These are phyloP conservation scores for Fusarium acutatum DNA, from an alignment of 2,329 filamentous ascomycete genomes.

Conservation along the genomic window DNA sequence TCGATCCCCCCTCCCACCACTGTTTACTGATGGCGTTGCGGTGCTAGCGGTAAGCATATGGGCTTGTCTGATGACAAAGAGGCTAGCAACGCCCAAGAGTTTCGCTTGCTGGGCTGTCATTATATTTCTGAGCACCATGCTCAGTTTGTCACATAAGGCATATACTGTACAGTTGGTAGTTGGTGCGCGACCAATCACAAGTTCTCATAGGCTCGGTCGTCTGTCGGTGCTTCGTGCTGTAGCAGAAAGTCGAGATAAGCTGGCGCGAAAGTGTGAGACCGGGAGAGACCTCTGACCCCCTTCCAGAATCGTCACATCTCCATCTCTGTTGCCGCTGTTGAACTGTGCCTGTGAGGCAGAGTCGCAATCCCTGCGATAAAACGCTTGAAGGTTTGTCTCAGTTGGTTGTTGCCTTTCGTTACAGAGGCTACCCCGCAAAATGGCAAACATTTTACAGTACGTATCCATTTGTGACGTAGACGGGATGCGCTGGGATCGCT, in stretches of 20 bases:
- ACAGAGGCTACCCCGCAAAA: constrained; percentile 35
- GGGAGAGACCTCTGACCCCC: not conserved
- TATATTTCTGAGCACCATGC: not conserved
- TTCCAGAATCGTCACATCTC: not conserved
- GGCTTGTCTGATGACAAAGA: constrained; percentile 24
- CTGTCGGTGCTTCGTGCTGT: not conserved
- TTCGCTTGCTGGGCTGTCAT: not conserved
- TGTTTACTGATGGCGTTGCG: constrained; percentile 5
- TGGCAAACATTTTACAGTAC: constrained; percentile 3
- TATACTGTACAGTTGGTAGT: not conserved
- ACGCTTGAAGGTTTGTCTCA: constrained; percentile 7
- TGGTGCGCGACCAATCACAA: constrained; percentile 12
- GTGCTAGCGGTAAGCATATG: constrained; percentile 13
- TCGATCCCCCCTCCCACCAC: constrained; percentile 11
- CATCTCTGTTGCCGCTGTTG: constrained; percentile 1
- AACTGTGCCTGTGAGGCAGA: constrained; percentile 21
- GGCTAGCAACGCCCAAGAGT: constrained; percentile 3
- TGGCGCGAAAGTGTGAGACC: not conserved
- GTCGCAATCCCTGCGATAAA: constrained; percentile 9
- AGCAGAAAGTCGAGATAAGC: not conserved
- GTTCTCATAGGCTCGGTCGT: not conserved
- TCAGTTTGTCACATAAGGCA: not conserved
- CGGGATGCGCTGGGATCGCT: constrained; percentile 9
- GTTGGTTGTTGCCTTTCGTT: not conserved
- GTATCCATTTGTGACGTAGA: constrained; percentile 33